Base-by-base conservation (phyloP, 2,329 filamentous ascomycete species). In the Calonectria hongkongensis region DNA sequence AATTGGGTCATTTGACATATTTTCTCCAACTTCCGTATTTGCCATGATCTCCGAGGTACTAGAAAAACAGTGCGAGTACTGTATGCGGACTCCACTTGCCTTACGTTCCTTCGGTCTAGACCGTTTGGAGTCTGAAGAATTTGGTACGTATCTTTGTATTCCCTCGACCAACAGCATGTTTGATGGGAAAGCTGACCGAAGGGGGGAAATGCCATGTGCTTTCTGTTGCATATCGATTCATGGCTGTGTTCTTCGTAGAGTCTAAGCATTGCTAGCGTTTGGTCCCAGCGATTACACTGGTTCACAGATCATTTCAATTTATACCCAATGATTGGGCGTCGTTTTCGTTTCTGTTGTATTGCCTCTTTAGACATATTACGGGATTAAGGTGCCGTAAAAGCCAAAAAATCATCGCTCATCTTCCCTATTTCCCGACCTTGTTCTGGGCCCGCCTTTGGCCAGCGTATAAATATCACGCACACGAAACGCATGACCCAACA, bases 141-240 rank as follows among this genome's bases (percentile, higher is more conserved):
- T 48, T n/a, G 41, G 65, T 67, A 67, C 51, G 65, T 67, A 67
- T 33, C 27, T 7, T 67, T 67, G 28, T 28, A 45, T 67, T 36
- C 50, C 54, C 6, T 27, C n/a, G 2, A 12, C 33, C 18, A 36
- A 27, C 7, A 21, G 18, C 2, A 33, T 6, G 4, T 60, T 41
- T 60, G 21, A 60, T 60, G 13, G 13, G 21, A 21, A 36, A 41
- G 36, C 12, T 41, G 39, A 41, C 25, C 15, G 9, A 15, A 60
- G 12, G 8, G n/a, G 18, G 54, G 7, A 41, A 41, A 16, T 36
- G 21, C 4, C 25, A 39, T 41, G 18, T 60, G 8, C 8, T 41
- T 18, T 18, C 16, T 39, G 33, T 25, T 9, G n/a, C 30, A 39
- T 8, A 21, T 5, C 25, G 15, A 21, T 5, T 25, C n/a, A 25